Conservation (phyloP, 768 basidiomycete genomes). For the Trametes cinnabarina region DNA sequence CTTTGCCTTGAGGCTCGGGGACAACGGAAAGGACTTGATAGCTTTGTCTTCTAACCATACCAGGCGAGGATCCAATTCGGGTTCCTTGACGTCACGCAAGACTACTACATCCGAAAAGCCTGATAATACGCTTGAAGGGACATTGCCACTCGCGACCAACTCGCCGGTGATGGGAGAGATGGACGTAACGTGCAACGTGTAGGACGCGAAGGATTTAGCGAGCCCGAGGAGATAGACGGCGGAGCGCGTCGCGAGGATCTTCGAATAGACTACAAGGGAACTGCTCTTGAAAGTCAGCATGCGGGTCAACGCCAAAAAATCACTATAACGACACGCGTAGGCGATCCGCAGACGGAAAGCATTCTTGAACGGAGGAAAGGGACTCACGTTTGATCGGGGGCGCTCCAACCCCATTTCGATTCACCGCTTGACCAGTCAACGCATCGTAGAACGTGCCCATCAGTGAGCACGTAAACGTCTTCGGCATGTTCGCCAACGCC, state of each 20-base stretch:
- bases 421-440: conserved; percentile 53
- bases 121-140: conserved; percentile 50
- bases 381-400: conserved; percentile 63
- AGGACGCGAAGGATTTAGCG: conserved; percentile 43
- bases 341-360: too few relatives aligned
- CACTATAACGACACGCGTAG: background rate
- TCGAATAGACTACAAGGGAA: conserved; percentile 61
- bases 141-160: conserved; percentile 44
- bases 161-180: conserved; percentile 55
- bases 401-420: conserved; percentile 69
- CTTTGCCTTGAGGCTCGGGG: conserved; percentile 50
- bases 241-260: conserved; percentile 50
- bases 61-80: conserved; percentile 33
- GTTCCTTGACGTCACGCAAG: conserved; percentile 27
- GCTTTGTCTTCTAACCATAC: conserved; percentile 55
- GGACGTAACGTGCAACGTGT: conserved; percentile 66
- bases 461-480: conserved; percentile 52
- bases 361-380: too few relatives aligned
- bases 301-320: too few relatives aligned
- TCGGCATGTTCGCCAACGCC: conserved; percentile 36
- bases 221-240: conserved; percentile 58
- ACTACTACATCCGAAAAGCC: conserved; percentile 38
- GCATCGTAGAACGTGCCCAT: conserved; percentile 56
- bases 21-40: conserved; percentile 50
- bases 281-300: conserved; percentile 36